Evolutionary conservation across 345 rosid genomes (phyloP), one percentile per base, ranked within the genome.

Genomic region (Sisymbrium altissimum): DNA sequence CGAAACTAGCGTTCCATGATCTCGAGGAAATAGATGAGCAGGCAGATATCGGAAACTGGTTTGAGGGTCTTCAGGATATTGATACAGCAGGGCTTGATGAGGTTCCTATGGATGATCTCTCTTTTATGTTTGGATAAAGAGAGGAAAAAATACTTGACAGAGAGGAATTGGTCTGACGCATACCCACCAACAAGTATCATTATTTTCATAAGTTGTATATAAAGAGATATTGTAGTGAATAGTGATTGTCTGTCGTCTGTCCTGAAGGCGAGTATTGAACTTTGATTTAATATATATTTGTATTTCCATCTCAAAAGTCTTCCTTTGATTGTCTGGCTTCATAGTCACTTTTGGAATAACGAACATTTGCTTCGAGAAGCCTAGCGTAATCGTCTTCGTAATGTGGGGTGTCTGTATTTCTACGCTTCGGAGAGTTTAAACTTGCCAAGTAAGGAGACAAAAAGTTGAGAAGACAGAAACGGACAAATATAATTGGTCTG

Each of bases 41-140:
- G 8, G 84, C 84, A 57, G 99, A 95, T 79, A 68, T 95, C 3
- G 80, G 83, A 43, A 79, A 77, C 4, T 88, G 90, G 87, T 82
- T 91, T 5, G 98, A 92, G 44, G 89, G 86, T 7, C 81, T 87
- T 73, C 98, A 83, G 69, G 99, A 84, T 68, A 84, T 83, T 52
- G 97, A 90, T 71, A 72, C 90, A 1, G 80, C 83, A 9, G 98
- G 98, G 64, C 89, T 92, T 32, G 89, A 86, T 17, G 88, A 85
- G 66, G 86, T 92, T 81, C 98, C 99, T 15, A 90, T 90, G 97
- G 99, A 96, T 72, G 97, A 92, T 74, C 90, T 96, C 30, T 74
- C 88, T 0, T 76, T 76, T 9, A 70, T 76, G 80, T 76, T 76
- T 48, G 80, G 80, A 38, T 76, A 48, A 57, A 54, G 30, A 14